phyloP scores from a whole-genome alignment of 2,329 filamentous ascomycete genomes.

The Bimuria novae-zelandiae region DNA sequence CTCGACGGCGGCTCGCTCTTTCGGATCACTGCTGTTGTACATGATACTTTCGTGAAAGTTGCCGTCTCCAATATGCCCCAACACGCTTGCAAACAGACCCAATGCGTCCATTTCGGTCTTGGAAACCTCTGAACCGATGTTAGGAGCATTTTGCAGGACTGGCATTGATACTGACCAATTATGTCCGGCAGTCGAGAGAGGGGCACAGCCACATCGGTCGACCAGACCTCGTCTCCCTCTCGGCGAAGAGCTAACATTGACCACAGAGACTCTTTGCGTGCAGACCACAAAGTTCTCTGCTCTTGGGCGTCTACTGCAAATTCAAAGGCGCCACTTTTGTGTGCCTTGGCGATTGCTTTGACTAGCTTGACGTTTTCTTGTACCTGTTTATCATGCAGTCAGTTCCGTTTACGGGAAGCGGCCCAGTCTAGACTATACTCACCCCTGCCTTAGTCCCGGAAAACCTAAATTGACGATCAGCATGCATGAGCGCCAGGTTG shows the following conservation, averaged over 20 bases:
- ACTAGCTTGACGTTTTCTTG: constrained; percentile 75
- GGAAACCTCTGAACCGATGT: constrained; percentile 66
- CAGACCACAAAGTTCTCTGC: constrained; percentile 63
- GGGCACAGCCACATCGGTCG: constrained; percentile 65
- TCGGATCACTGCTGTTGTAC: constrained; percentile 72
- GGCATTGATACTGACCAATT: constrained; percentile 50
- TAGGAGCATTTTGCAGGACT: constrained; percentile 8
- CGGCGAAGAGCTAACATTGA: constrained; percentile 62
- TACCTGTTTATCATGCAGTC: constrained; percentile 53
- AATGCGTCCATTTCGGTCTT: constrained; percentile 89
- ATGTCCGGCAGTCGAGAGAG: constrained; percentile 66
- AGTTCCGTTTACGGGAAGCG: constrained; percentile 31
- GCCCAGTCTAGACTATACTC: constrained; percentile 19
- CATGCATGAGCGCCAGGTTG: constrained; percentile 6
- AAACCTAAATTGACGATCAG: constrained; percentile 53
- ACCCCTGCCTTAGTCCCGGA: constrained; percentile 74
- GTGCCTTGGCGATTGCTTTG: constrained; percentile 66
- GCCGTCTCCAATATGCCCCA: constrained; percentile 90
- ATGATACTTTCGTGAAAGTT: constrained; percentile 96
- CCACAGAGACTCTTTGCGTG: constrained; percentile 65
- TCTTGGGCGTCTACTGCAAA: constrained; percentile 60
- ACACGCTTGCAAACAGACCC: constrained; percentile 82
- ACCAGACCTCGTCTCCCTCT: constrained; percentile 63
- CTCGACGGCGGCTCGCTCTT: constrained; percentile 76
- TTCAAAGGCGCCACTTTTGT: constrained; percentile 61